These are phyloP conservation scores for Castanea sativa DNA, from an alignment of 306 rosid species.

Conservation along the genomic window DNA sequence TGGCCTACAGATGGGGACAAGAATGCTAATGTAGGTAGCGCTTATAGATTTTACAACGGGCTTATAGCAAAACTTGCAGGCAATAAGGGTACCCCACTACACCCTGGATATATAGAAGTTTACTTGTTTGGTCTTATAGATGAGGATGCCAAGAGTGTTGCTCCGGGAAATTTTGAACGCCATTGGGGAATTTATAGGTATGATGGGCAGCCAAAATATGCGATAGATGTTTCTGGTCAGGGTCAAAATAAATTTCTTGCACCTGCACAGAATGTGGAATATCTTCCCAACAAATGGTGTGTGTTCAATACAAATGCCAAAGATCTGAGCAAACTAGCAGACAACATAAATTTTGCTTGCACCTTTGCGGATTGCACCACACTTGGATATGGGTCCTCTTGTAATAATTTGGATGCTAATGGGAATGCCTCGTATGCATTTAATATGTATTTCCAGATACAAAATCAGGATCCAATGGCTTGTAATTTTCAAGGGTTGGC, in stretches of 20 bases:
- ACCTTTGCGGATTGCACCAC: conserved; percentile 78
- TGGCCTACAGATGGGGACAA: conserved; percentile 99
- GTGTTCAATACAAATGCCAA: conserved; percentile 78
- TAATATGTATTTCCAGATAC: conserved; percentile 82
- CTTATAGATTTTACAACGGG: conserved; percentile 78
- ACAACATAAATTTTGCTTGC: conserved; percentile 80
- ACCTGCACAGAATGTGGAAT: conserved; percentile 64
- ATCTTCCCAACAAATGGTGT: conserved; percentile 75
- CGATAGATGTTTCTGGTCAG: conserved; percentile 76
- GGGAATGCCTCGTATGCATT: conserved; percentile 94
- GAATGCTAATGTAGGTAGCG: conserved; percentile 72
- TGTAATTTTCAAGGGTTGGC: conserved; percentile 90
- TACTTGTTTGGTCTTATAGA: conserved; percentile 84
- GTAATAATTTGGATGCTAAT: conserved; percentile 76
- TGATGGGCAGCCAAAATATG: conserved; percentile 88
- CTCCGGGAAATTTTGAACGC: conserved; percentile 87
- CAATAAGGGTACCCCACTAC: conserved; percentile 75
- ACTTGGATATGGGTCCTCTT: conserved; percentile 88
- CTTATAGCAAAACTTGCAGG: conserved; percentile 71
- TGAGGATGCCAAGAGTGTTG: conserved; percentile 84
- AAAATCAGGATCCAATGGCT: conserved; percentile 68
- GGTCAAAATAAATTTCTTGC: conserved; percentile 59
- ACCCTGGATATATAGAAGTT: conserved; percentile 77
- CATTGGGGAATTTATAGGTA: conserved; percentile 92
- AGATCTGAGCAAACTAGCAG: conserved; percentile 73